Evolutionary conservation across 352 stramenopile genomes (phyloP).

Genomic region (Pythium vanterpoolii): DNA sequence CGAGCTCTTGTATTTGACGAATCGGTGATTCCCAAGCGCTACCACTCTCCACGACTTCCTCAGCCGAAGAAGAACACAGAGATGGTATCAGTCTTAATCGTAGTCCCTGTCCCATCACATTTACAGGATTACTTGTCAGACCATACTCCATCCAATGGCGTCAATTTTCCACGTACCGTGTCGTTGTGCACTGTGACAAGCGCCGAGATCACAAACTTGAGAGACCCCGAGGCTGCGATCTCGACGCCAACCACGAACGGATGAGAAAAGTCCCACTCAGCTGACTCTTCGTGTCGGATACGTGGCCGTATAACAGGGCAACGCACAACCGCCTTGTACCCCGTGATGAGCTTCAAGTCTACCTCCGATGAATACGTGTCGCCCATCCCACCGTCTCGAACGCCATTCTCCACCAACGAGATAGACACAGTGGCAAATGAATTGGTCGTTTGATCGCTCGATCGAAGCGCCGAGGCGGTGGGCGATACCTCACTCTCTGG

Average conservation of each 20-base stretch:
- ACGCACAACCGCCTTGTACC: conserved; percentile 1
- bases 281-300: background rate
- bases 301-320: background rate
- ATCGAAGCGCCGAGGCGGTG: background rate
- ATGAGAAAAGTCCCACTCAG: background rate
- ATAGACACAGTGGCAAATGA: background rate
- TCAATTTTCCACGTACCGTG: conserved; percentile 12
- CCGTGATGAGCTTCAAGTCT: background rate
- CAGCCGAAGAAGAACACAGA: background rate
- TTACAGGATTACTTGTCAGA: background rate
- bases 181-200: conserved; percentile 24
- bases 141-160: background rate
- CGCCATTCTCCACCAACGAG: background rate
- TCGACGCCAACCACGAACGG: conserved; percentile 10
- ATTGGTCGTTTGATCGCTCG: background rate
- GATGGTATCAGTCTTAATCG: background rate
- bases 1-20: background rate
- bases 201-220: conserved; percentile 8
- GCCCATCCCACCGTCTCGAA: background rate
- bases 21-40: conserved; percentile 9
- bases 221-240: background rate
- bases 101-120: conserved; percentile 5
- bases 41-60: background rate
- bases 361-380: conserved; percentile 5
- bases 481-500: conserved; percentile 4